Evolutionary conservation across 139 green algal genomes (phyloP), one percentile per base, ranked within the genome.

Genomic region (Zygnema circumcarinatum): DNA sequence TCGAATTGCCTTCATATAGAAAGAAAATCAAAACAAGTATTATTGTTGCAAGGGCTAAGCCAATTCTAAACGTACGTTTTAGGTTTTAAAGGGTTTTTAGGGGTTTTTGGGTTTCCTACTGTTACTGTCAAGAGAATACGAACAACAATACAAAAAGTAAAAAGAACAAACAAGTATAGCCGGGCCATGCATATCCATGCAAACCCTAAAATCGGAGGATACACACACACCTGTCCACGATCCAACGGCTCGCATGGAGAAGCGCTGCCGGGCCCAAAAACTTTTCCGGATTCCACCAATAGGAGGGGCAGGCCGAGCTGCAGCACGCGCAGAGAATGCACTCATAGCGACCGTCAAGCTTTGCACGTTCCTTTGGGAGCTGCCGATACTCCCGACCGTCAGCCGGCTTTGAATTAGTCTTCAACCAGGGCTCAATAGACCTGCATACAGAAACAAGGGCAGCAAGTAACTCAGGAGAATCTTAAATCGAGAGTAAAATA

Each of bases 241-340:
- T 52, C 81, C 81, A 98, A 92, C 96, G 93, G 93, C 98, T 98
- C 0, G 97, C 95, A n/a, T 96, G 92, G 79, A 99, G 91, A 76
- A 99, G 94, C 36, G 98, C 95, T 0, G 97, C 96, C 0, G 97
- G 97, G 0, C 97, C 97, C 33, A 99, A 94, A 94, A 99, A 99
- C 94, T 99, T 98, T 92, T 99, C 97, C n/a, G 90, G 92, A 87
- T 98, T 98, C 97, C 97, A 99, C 97, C 97, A 99, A 93, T 98
- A 98, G 35, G 90, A 95, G 38, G 96, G 96, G 93, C 96, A 98
- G 31, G 88, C 93, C 67, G 96, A 98, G 89, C 87, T 95, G 96
- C 97, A 99, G 95, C 97, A 99, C 22, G 96, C 96, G 92, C 97
- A 99, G 47, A 99, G 94, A 85, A 99, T 99, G 94, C 97, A 99